Percentiles rank a stretch among this genome's conserved stretches.
Conservation (phyloP, 176 grass and related monocot species). For the Saccharum officinarum region DNA sequence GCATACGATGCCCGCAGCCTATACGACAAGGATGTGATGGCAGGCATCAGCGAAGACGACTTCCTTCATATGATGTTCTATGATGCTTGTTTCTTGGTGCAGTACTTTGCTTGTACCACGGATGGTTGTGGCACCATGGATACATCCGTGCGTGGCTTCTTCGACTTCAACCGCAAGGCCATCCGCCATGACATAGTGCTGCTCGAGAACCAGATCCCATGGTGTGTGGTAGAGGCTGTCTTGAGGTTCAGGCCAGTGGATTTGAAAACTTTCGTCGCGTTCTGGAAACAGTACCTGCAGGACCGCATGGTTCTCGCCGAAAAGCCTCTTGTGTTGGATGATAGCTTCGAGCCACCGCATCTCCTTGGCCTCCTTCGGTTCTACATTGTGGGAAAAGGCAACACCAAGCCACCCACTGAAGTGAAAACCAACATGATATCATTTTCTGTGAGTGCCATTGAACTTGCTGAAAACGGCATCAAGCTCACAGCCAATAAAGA, state of each 20-base stretch:
- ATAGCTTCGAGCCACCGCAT: not conserved
- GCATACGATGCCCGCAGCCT: not conserved
- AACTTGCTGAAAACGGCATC: not conserved
- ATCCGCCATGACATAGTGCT: not conserved
- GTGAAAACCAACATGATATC: not conserved
- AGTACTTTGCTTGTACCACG: not conserved
- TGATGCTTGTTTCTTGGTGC: not conserved
- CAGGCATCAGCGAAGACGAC: not conserved
- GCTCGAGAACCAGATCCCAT: conserved; percentile 5
- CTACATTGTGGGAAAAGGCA: not conserved
- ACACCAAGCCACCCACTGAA: accelerated
- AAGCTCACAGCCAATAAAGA: not conserved
- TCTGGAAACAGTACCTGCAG: not conserved
- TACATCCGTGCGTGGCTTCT: not conserved
- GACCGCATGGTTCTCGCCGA: not conserved
- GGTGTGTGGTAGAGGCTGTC: not conserved
- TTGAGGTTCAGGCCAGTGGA: not conserved
- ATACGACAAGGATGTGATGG: not conserved
- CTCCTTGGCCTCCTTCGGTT: conserved; percentile 4
- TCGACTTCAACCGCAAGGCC: not conserved
- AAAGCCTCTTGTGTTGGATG: not conserved
- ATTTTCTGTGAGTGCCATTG: not conserved
- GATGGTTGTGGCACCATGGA: not conserved
- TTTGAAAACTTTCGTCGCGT: not conserved
- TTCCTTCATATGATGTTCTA: not conserved